Evolutionary conservation across 1,284 basidiomycete genomes (phyloP), one percentile per base, ranked within the genome.

Genomic region (Irpex sp.): DNA sequence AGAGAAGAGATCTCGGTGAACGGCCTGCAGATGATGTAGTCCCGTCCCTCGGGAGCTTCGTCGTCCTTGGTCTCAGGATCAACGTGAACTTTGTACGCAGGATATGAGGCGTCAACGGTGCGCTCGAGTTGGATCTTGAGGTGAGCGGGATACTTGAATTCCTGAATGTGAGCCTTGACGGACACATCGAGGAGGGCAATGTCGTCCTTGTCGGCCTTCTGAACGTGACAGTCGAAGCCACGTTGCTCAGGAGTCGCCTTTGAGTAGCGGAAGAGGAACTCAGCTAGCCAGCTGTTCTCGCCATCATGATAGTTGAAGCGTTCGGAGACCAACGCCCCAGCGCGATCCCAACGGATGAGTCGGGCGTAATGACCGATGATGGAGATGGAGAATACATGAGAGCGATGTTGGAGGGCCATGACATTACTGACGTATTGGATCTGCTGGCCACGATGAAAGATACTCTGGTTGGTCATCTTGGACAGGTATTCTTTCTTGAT

Each of bases 251-350:
- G 58, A 21, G 61, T 57, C 44, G 67, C 60, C 21, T 62, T 55
- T 7, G 62, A 59, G 44, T 68, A 66, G 9, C 69, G 65, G 59
- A 62, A 70, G 15, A 74, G 56, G 61, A 74, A 72, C 4, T 67
- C 64, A 2, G 15, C 51, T 9, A 64, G 57, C 17, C 65, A 40
- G 3, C 5, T 47, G 11, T 61, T 48, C 13, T 34, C 17, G 9
- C 60, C 31, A 6, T 19, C 34, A 7, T 48, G 34, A 37, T 62
- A 65, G 19, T 65, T 44, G 62, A 71, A 68, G 2, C 62, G 44
- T 11, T 62, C 38, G 8, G 68, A 66, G 7, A 68, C 64, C n/a
- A 68, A 47, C 4, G 60, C 62, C 3, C 68, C 71, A 7, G 56
- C 57, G 9, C 64, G 65, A 47, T 71, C 69, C 68, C 67, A 68